These are phyloP conservation scores for Puya raimondii DNA, from an alignment of 176 grass and related monocot genomes.

Conservation along the genomic window DNA sequence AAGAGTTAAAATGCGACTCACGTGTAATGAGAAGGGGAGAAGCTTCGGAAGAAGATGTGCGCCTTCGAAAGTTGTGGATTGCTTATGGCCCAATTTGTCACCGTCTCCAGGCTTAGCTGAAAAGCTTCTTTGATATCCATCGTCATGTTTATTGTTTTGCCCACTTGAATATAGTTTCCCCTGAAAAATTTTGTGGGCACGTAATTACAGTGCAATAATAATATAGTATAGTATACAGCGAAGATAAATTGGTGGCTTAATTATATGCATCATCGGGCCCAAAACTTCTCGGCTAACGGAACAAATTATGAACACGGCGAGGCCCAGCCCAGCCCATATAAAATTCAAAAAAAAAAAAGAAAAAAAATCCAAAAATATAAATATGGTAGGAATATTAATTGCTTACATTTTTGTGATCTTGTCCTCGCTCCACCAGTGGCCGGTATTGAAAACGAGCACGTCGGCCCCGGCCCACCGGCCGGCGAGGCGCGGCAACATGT, in stretches of 20 bases:
- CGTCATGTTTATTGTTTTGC: constrained; percentile 17
- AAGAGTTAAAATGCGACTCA: not conserved
- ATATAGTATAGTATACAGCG: no score
- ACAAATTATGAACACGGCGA: no score
- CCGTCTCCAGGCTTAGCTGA: constrained; percentile 18
- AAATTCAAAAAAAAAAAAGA: not conserved
- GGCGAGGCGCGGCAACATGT: constrained; percentile 17
- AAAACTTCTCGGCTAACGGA: no score
- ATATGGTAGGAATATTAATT: no score
- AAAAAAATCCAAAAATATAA: not conserved
- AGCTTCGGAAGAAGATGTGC: constrained; percentile 26
- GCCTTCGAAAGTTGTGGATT: constrained; percentile 19
- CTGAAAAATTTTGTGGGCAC: constrained; percentile 8
- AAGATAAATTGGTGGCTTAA: no score
- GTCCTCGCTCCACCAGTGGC: constrained; percentile 41
- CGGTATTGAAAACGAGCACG: constrained; percentile 35
- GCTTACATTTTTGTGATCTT: constrained; percentile 33
- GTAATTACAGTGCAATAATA: not conserved
- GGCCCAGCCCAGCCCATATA: no score
- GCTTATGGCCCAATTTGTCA: constrained; percentile 21
- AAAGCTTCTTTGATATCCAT: constrained; percentile 42
- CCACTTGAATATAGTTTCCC: constrained; percentile 35
- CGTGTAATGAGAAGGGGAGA: constrained; percentile 31
- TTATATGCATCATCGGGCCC: no score
- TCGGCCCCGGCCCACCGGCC: constrained; percentile 27